Conservation (phyloP, 495 filamentous ascomycete genomes). For the Penicillium cataractarum region DNA sequence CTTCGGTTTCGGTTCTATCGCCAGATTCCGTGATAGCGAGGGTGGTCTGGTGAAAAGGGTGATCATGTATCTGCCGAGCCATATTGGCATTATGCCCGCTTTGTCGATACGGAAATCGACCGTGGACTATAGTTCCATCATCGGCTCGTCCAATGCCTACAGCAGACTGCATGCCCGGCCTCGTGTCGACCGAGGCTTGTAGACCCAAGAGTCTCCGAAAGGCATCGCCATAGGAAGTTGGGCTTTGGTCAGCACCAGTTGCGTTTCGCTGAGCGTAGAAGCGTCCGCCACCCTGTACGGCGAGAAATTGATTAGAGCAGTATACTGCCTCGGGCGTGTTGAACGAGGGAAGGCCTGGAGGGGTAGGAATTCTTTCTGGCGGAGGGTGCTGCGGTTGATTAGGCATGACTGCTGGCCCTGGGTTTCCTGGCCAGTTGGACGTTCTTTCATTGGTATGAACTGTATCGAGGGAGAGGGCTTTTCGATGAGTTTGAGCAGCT, state of each 20-base stretch:
- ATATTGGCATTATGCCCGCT: slow-evolving; percentile 43
- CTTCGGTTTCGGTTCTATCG: not conserved
- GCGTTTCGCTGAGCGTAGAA: not conserved
- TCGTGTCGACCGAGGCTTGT: slow-evolving; percentile 7
- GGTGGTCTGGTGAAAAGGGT: slow-evolving; percentile 39
- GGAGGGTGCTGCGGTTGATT: slow-evolving; percentile 43
- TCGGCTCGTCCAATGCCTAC: slow-evolving; percentile 36
- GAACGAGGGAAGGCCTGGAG: slow-evolving; percentile 53
- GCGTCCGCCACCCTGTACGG: slow-evolving; percentile 9
- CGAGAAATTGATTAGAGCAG: slow-evolving; percentile 34
- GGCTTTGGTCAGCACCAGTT: slow-evolving; percentile 5
- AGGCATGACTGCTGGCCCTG: slow-evolving; percentile 33
- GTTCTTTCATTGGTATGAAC: slow-evolving; percentile 11
- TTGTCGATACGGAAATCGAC: slow-evolving; percentile 41
- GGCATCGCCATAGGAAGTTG: slow-evolving; percentile 25
- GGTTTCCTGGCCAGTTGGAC: slow-evolving; percentile 31
- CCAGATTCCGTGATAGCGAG: slow-evolving; percentile 26
- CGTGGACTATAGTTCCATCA: slow-evolving; percentile 44
- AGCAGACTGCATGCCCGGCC: slow-evolving; percentile 4
- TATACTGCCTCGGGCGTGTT: slow-evolving; percentile 46
- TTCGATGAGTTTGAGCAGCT: slow-evolving; percentile 21
- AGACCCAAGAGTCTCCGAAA: slow-evolving; percentile 37
- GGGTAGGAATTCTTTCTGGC: slow-evolving; percentile 46
- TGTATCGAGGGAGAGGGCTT: slow-evolving; percentile 29
- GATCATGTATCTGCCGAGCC: slow-evolving; percentile 33